phyloP scores from a whole-genome alignment of 148 eudicot species.

The Silene uniflora region DNA sequence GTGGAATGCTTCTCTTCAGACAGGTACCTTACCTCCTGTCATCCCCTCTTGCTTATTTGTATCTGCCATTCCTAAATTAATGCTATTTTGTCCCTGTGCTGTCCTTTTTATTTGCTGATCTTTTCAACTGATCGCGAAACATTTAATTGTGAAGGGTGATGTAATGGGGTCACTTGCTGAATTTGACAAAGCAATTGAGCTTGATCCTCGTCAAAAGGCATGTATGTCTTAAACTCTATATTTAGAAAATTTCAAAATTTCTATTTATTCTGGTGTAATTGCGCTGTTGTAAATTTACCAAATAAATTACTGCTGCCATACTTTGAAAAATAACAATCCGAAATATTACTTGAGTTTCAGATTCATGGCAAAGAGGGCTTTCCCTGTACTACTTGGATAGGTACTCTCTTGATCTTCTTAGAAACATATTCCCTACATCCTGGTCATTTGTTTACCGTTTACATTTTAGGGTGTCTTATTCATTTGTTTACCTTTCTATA shows the following conservation, averaged over 20 bases:
- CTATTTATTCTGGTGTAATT: background rate
- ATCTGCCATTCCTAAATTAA: no score
- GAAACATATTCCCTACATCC: no score
- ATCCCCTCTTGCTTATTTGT: no score
- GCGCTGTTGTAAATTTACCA: no score
- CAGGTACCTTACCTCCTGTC: conserved; percentile 46
- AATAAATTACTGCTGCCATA: no score
- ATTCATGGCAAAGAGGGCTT: conserved; percentile 98
- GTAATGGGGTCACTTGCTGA: conserved; percentile 71
- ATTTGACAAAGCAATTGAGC: conserved; percentile 82
- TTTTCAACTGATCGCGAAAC: background rate
- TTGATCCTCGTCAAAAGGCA: conserved; percentile 93
- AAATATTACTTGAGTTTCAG: conserved; percentile 31
- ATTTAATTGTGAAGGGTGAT: conserved; percentile 59
- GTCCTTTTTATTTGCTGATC: no score
- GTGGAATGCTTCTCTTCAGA: conserved; percentile 79
- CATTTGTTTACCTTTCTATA: no score
- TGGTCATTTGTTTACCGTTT: no score
- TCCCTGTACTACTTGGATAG: conserved; percentile 86
- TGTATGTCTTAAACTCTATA: conserved; percentile 43
- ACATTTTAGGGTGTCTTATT: no score
- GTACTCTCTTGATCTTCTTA: conserved; percentile 30
- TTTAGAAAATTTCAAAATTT: no score
- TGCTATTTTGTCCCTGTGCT: no score
- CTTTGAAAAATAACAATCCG: background rate